Conservation (phyloP, 306 rosid genomes). For the Cucumis melo region DNA sequence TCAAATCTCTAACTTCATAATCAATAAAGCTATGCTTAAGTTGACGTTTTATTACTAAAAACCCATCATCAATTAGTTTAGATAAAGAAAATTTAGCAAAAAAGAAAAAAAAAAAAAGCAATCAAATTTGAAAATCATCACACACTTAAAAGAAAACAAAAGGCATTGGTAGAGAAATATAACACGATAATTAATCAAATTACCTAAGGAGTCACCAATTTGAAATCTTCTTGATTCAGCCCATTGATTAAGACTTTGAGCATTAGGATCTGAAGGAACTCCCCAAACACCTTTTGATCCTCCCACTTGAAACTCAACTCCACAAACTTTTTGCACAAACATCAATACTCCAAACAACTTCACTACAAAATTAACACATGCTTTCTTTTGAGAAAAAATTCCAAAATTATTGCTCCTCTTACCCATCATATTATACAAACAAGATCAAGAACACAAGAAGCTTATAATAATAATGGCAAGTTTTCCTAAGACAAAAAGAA, state of each 20-base stretch:
- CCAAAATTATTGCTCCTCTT: neutral
- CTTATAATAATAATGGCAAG: neutral
- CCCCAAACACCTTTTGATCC: slow-evolving; percentile 38
- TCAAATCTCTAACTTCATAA: too few relatives aligned
- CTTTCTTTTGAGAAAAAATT: slow-evolving; percentile 10
- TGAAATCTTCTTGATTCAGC: slow-evolving; percentile 62
- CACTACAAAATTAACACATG: neutral
- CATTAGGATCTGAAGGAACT: slow-evolving; percentile 36
- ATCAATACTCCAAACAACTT: slow-evolving; percentile 7
- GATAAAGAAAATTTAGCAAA: too few relatives aligned
- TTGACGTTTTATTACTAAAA: too few relatives aligned
- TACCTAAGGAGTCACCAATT: slow-evolving; percentile 71
- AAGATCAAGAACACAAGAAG: neutral
- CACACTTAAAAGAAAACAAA: too few relatives aligned
- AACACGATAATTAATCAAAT: neutral
- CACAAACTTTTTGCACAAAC: slow-evolving; percentile 34
- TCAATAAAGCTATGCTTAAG: too few relatives aligned
- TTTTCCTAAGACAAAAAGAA: neutral
- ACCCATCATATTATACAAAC: slow-evolving; percentile 30
- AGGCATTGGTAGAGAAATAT: too few relatives aligned
- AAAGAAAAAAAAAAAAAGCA: too few relatives aligned
- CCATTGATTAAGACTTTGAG: slow-evolving; percentile 51
- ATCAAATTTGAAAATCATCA: too few relatives aligned
- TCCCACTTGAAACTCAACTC: slow-evolving; percentile 32
- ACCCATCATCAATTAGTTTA: too few relatives aligned